phyloP scores from a whole-genome alignment of 2,329 filamentous ascomycete species.

The Cladophialophora immunda region DNA sequence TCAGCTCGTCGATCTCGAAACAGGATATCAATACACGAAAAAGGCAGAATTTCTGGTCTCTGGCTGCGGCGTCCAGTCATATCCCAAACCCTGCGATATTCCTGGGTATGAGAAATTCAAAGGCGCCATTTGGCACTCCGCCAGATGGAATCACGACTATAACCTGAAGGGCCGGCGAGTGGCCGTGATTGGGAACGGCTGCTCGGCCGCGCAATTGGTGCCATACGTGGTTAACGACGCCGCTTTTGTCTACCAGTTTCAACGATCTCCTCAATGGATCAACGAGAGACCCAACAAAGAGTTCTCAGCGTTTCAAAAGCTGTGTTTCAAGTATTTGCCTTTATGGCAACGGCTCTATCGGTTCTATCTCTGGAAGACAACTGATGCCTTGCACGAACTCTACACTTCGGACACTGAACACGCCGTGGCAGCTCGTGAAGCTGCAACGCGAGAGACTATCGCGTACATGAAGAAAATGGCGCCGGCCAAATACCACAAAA shows the following conservation, averaged over 20 bases:
- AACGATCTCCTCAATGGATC: conserved; percentile 67
- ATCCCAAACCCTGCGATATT: conserved; percentile 46
- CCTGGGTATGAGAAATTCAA: conserved; percentile 62
- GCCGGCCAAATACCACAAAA: conserved; percentile 67
- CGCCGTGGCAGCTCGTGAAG: not conserved
- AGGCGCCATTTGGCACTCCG: conserved; percentile 65
- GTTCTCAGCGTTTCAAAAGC: conserved; percentile 51
- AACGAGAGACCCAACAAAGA: conserved; percentile 46
- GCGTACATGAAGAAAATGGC: conserved; percentile 58
- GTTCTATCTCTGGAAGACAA: conserved; percentile 54
- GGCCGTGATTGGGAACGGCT: conserved; percentile 66
- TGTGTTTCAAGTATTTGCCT: conserved; percentile 57
- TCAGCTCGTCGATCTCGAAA: conserved; percentile 41
- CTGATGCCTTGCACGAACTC: conserved; percentile 49
- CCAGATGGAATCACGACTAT: conserved; percentile 62
- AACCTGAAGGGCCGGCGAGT: conserved; percentile 62
- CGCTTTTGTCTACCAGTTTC: conserved; percentile 65
- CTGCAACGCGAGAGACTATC: not conserved
- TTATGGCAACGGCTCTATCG: conserved; percentile 46
- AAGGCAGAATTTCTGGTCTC: conserved; percentile 44
- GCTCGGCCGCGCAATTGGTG: conserved; percentile 66
- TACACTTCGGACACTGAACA: conserved; percentile 14
- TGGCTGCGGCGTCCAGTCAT: conserved; percentile 42
- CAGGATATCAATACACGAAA: conserved; percentile 37
- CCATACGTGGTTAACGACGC: conserved; percentile 59